Evolutionary conservation across 2,329 filamentous ascomycete genomes (phyloP).

Genomic region (Colletotrichum nymphaeae): DNA sequence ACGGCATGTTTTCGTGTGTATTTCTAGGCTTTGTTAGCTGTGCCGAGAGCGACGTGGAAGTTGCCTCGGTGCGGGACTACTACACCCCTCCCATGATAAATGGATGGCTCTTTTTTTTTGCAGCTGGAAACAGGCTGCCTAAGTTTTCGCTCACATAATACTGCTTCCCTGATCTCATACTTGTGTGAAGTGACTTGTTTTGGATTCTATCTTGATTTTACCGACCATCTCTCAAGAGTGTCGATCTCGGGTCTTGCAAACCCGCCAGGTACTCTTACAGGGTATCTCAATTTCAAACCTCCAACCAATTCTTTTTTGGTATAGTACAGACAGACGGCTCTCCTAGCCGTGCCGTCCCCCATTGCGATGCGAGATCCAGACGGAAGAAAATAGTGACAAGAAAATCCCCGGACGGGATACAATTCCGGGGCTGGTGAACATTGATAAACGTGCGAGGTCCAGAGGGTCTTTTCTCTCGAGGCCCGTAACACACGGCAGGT

Average conservation of each 20-base stretch:
- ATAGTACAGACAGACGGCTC: constrained; percentile 20
- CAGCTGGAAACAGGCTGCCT: constrained; percentile 15
- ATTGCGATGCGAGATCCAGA: background rate
- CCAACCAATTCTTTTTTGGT: background rate
- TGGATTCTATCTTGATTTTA: background rate
- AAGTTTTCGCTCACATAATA: background rate
- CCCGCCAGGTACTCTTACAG: constrained; percentile 15
- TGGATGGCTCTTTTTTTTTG: constrained; percentile 11
- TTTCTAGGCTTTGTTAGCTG: constrained; percentile 19
- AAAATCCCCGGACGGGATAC: background rate
- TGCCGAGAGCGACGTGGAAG: background rate
- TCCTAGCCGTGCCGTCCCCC: background rate
- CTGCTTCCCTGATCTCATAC: background rate
- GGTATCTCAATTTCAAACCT: constrained; percentile 22
- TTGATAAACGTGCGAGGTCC: background rate
- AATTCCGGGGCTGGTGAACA: background rate
- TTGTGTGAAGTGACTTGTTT: background rate
- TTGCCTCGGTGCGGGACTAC: constrained; percentile 4
- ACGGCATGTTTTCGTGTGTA: constrained; percentile 26
- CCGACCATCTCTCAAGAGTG: background rate
- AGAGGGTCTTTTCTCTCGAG: background rate
- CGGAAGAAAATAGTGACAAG: background rate
- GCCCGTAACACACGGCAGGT: background rate
- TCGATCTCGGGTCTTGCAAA: background rate
- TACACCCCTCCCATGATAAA: constrained; percentile 25